phyloP scores from a whole-genome alignment of 805 yeast species.

The Pichia ethanolica region DNA sequence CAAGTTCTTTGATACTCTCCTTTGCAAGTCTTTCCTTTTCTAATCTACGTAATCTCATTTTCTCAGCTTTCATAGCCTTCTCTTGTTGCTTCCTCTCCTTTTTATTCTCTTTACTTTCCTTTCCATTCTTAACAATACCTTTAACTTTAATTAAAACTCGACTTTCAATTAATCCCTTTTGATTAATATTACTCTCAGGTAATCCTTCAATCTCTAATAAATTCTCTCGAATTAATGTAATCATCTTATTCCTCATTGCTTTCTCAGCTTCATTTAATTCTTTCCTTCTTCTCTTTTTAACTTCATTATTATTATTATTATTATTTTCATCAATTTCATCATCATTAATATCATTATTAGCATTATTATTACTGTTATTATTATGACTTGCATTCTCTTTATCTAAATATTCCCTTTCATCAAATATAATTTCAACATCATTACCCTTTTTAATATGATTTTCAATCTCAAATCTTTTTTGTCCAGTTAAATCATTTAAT shows the following conservation, averaged over 20 bases:
- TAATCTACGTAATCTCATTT: constrained; percentile 16
- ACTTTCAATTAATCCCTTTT: constrained; percentile 16
- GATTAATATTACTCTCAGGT: constrained; percentile 18
- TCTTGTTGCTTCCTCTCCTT: constrained; percentile 24
- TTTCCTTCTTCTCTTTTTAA: background rate
- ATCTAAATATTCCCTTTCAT: constrained; percentile 28
- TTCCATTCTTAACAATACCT: constrained; percentile 8
- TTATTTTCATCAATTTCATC: background rate
- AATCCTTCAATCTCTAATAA: constrained; percentile 20
- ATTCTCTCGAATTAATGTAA: constrained; percentile 21
- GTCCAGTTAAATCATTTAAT: constrained; percentile 43
- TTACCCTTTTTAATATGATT: constrained; percentile 37
- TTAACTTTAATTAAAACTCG: constrained; percentile 15
- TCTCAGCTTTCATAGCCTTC: constrained; percentile 30
- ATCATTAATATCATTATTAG: background rate
- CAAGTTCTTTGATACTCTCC: constrained; percentile 7
- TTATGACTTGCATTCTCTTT: constrained; percentile 8
- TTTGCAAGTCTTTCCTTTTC: constrained; percentile 15
- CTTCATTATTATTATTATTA: background rate
- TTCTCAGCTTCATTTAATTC: constrained; percentile 27
- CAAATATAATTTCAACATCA: constrained; percentile 35
- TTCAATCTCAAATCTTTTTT: constrained; percentile 44
- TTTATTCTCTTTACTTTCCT: constrained; percentile 20
- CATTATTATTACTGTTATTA: background rate
- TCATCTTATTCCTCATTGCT: constrained; percentile 27